A percentile compares a stretch with the other conserved stretches of the same genome.
phyloP scores from a whole-genome alignment of 495 filamentous ascomycete genomes.

The Saxophila tyrrhenica region DNA sequence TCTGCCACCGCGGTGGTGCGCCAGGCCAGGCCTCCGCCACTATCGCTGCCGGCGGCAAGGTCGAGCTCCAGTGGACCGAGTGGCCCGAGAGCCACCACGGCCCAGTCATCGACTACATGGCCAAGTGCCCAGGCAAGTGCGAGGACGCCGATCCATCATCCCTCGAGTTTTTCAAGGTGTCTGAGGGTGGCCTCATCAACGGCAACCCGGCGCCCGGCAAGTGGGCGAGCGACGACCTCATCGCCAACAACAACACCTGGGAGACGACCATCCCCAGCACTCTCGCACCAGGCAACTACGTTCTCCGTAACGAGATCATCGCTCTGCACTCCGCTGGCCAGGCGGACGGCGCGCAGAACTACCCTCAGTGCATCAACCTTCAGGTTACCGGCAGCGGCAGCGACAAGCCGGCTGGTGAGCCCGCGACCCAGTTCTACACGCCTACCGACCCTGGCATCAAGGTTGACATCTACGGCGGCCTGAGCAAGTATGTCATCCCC shows the following conservation, averaged over 20 bases:
- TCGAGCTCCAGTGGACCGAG: slow-evolving; percentile 35
- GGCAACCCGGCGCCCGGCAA: slow-evolving; percentile 39
- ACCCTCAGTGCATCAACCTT: slow-evolving; percentile 70
- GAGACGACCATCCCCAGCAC: slow-evolving; percentile 54
- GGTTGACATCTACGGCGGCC: background rate
- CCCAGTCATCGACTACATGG: slow-evolving; percentile 65
- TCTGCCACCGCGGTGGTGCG: slow-evolving; percentile 53
- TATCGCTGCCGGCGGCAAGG: slow-evolving; percentile 26
- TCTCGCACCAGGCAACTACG: slow-evolving; percentile 57
- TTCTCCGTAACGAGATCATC: slow-evolving; percentile 72
- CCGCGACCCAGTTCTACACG: background rate
- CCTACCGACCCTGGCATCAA: background rate
- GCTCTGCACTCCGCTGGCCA: slow-evolving; percentile 57
- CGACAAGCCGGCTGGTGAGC: background rate
- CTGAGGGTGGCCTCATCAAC: slow-evolving; percentile 47
- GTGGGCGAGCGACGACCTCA: slow-evolving; percentile 59
- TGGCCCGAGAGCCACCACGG: slow-evolving; percentile 61
- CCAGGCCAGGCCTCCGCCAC: slow-evolving; percentile 40
- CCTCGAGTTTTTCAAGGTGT: slow-evolving; percentile 70
- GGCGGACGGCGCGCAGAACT: slow-evolving; percentile 59
- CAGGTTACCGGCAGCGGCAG: slow-evolving; percentile 50
- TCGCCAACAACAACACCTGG: slow-evolving; percentile 55
- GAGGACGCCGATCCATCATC: slow-evolving; percentile 49
- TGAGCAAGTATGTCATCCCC: background rate
- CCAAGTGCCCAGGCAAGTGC: slow-evolving; percentile 58